Evolutionary conservation across 139 green algal genomes (phyloP).

Genomic region (Haematococcus sp.): DNA sequence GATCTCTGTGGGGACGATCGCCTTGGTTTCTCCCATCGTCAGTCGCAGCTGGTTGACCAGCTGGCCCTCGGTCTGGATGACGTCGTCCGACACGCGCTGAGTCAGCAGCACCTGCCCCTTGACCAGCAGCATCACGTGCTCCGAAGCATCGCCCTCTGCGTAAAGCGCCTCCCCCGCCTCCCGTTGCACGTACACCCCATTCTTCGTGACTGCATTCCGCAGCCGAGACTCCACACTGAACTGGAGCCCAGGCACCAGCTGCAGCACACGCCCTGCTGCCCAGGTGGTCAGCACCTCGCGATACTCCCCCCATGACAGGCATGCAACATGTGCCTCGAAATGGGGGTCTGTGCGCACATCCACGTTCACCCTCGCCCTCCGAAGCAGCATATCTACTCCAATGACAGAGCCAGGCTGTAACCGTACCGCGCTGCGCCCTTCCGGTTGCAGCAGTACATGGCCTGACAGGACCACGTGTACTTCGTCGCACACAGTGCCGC

Average conservation of each 20-base stretch:
- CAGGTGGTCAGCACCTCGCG: conserved; percentile 14
- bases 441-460: conserved; percentile 16
- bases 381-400: conserved; percentile 20
- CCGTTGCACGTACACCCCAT: conserved; percentile 16
- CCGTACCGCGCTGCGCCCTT: conserved; percentile 6
- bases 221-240: conserved; percentile 15
- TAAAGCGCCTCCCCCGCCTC: conserved; percentile 24
- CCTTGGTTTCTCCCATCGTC: conserved; percentile 1
- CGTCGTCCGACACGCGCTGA: background rate
- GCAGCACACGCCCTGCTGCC: conserved; percentile 16
- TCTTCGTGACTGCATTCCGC: background rate
- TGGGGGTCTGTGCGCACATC: conserved; percentile 27
- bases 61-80: conserved; percentile 5
- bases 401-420: conserved; percentile 25
- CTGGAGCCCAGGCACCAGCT: conserved; percentile 23
- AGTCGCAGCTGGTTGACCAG: background rate
- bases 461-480: conserved; percentile 23
- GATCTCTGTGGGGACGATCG: background rate
- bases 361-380: background rate
- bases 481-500: conserved; percentile 19
- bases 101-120: conserved; percentile 17
- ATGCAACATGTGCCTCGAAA: conserved; percentile 30
- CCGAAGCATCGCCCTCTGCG: background rate
- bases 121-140: conserved; percentile 24
- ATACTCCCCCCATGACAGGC: conserved; percentile 23